Conservation (phyloP, 306 rosid genomes). For the apple (Malus domestica) region ASM211411v1 NC_041790.1:11385501-11386000, state of each 20-base stretch:
- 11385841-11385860: background rate
- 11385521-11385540: no score
- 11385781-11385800: conserved; percentile 99
- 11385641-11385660: no score
- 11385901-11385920: background rate
- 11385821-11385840: rapidly evolving
- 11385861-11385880: background rate
- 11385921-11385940: background rate
- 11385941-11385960: background rate
- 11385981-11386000: background rate
- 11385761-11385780: conserved; percentile 68
- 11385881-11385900: background rate
- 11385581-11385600: background rate
- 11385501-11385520: no score
- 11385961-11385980: background rate
- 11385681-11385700: no score
- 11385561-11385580: no score
- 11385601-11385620: background rate
- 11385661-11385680: no score
- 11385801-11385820: conserved; percentile 26
- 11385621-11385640: background rate
- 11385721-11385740: conserved; percentile 8
- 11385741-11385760: conserved; percentile 59
- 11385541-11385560: no score
- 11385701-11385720: background rate